Evolutionary conservation across 164 flowering plant species (phyloP).

Genomic region (Santalum album): DNA sequence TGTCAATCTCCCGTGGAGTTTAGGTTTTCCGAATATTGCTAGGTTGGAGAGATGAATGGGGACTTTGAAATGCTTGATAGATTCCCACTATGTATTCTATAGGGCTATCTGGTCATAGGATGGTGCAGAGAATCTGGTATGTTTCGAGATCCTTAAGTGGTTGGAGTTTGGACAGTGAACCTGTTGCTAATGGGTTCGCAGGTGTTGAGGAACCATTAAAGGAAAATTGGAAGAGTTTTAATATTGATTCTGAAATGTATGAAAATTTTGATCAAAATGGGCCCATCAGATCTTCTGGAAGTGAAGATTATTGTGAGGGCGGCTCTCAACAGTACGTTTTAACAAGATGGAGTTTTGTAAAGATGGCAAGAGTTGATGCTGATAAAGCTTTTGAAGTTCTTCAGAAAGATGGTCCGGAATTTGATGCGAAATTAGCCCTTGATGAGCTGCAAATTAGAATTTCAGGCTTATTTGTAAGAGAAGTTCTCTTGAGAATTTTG

Average conservation of each 20-base stretch:
- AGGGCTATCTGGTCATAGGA: slow-evolving; percentile 16
- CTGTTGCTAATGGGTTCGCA: slow-evolving; percentile 16
- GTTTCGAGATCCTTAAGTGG: slow-evolving; percentile 20
- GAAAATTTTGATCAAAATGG: background rate
- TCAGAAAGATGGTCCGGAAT: slow-evolving; percentile 63
- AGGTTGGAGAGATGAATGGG: slow-evolving; percentile 19
- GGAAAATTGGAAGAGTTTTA: slow-evolving; percentile 15
- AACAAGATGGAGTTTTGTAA: slow-evolving; percentile 21
- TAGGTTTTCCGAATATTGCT: background rate
- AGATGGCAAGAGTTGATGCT: slow-evolving; percentile 31
- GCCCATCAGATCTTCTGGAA: background rate
- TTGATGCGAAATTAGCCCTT: slow-evolving; percentile 48
- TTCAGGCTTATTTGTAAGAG: slow-evolving; percentile 53
- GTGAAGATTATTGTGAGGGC: slow-evolving; percentile 1
- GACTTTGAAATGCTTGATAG: slow-evolving; percentile 5
- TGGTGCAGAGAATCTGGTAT: slow-evolving; percentile 10
- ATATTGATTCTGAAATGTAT: slow-evolving; percentile 16
- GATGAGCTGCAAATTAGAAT: slow-evolving; percentile 37
- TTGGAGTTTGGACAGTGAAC: slow-evolving; percentile 10
- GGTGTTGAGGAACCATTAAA: slow-evolving; percentile 25
- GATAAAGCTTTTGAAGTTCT: slow-evolving; percentile 43
- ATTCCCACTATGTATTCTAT: slow-evolving; percentile 26
- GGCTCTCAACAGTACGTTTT: slow-evolving; percentile 3
- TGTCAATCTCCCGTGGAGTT: background rate
- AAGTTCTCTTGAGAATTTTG: slow-evolving; percentile 58